Percentiles rank a stretch among this genome's conserved stretches.
phyloP scores from a whole-genome alignment of 139 green algal genomes.

The Astrephomene gubernaculifera region DNA sequence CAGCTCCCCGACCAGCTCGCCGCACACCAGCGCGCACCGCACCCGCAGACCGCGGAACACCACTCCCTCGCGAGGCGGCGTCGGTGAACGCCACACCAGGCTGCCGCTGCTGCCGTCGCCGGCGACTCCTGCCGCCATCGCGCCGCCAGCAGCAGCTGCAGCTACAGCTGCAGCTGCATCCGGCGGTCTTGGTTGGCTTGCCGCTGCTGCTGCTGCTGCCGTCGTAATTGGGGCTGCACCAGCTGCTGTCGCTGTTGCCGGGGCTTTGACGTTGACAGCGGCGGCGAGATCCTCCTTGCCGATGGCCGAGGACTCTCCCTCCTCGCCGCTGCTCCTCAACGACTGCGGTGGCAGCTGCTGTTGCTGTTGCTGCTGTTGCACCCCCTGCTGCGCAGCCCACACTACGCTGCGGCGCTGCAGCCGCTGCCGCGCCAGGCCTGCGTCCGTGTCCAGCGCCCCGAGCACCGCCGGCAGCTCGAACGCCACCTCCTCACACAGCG shows the following conservation, averaged over 20 bases:
- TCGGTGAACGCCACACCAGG: neutral
- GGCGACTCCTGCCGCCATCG: neutral
- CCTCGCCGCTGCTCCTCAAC: too few species aligned
- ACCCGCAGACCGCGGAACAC: neutral
- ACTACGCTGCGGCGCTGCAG: neutral
- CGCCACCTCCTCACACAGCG: slow-evolving; percentile 17
- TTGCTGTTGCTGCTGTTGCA: neutral
- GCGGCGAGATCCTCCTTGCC: too few species aligned
- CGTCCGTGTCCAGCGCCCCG: neutral
- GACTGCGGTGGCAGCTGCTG: too few species aligned
- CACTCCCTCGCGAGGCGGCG: neutral
- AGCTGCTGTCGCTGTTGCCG: neutral
- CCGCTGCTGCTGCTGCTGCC: neutral
- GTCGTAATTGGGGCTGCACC: neutral
- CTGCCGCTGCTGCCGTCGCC: too few species aligned
- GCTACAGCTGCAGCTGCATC: neutral
- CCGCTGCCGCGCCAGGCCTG: neutral
- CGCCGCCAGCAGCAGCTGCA: neutral
- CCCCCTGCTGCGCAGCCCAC: neutral
- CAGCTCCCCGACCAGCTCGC: neutral
- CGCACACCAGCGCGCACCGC: neutral
- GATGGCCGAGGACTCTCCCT: too few species aligned
- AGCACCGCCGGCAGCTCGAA: neutral
- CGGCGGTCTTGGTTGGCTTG: neutral
- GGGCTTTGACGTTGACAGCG: neutral